Conservation (phyloP, 805 yeast species). For the Barnettozyma vustinii region DNA sequence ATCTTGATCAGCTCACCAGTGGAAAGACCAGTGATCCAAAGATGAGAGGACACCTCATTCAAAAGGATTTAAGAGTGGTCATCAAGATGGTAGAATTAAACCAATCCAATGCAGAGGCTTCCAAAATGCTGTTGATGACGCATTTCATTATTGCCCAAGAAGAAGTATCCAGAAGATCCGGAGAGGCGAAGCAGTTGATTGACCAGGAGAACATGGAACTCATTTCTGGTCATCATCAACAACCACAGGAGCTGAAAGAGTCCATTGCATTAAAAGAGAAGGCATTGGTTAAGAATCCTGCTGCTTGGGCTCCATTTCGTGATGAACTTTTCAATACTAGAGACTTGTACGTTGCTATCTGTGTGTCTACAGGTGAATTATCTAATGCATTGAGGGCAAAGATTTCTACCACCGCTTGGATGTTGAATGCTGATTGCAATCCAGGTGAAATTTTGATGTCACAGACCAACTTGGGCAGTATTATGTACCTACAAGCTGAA, state of each 20-base stretch:
- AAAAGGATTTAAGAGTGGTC: slow-evolving; percentile 65
- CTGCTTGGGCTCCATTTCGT: slow-evolving; percentile 66
- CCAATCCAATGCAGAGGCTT: slow-evolving; percentile 39
- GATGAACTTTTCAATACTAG: slow-evolving; percentile 76
- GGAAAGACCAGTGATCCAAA: slow-evolving; percentile 26
- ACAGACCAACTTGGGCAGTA: slow-evolving; percentile 65
- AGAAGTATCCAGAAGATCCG: slow-evolving; percentile 44
- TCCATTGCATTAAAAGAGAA: neutral
- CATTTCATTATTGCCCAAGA: slow-evolving; percentile 63
- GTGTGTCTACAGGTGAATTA: slow-evolving; percentile 64
- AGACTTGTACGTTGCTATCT: slow-evolving; percentile 68
- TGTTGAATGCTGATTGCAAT: slow-evolving; percentile 66
- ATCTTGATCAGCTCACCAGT: slow-evolving; percentile 45
- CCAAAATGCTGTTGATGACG: slow-evolving; percentile 53
- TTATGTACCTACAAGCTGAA: slow-evolving; percentile 64
- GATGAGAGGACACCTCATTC: slow-evolving; percentile 52
- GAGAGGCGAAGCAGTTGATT: slow-evolving; percentile 29
- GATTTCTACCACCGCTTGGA: slow-evolving; percentile 60
- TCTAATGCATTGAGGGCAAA: slow-evolving; percentile 56
- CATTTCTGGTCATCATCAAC: neutral
- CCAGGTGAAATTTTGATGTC: slow-evolving; percentile 59
- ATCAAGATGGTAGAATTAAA: slow-evolving; percentile 61
- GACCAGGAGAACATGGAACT: slow-evolving; percentile 22
- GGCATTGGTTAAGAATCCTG: slow-evolving; percentile 30
- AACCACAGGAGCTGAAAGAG: slow-evolving; percentile 10